Conservation (phyloP, 169 alveolate genomes). For the Eimeria falciformis region DNA sequence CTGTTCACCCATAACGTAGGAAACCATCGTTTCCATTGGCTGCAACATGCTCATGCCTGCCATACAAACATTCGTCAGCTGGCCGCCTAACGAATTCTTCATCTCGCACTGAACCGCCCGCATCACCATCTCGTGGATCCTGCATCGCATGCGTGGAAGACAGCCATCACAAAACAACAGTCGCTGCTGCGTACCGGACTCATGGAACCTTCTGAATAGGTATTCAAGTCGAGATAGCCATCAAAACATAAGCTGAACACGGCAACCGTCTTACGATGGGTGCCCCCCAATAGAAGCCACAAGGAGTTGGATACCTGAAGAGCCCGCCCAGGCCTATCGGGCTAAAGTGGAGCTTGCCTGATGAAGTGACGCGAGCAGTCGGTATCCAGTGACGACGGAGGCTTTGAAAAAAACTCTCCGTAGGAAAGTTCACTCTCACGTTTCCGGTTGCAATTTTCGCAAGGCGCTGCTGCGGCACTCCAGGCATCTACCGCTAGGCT, state of each 20-base stretch:
- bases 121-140: conserved; percentile 70
- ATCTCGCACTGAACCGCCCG: conserved; percentile 78
- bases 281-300: too few relatives aligned
- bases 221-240: background rate
- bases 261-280: too few relatives aligned
- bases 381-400: conserved; percentile 30
- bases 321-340: too few relatives aligned
- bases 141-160: background rate
- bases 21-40: conserved; percentile 79
- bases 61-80: conserved; percentile 72
- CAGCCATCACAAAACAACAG: background rate
- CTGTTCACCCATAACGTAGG: conserved; percentile 77
- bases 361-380: conserved; percentile 64
- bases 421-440: conserved; percentile 46
- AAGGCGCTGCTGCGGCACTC: conserved; percentile 40
- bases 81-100: conserved; percentile 77
- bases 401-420: conserved; percentile 62
- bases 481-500: conserved; percentile 61
- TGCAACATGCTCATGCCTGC: conserved; percentile 75
- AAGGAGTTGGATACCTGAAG: too few relatives aligned
- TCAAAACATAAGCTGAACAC: background rate
- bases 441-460: conserved; percentile 36
- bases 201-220: background rate
- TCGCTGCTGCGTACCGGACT: background rate
- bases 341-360: conserved; percentile 50